phyloP scores from a whole-genome alignment of 768 basidiomycete species.

The Polyporus arcularius region DNA sequence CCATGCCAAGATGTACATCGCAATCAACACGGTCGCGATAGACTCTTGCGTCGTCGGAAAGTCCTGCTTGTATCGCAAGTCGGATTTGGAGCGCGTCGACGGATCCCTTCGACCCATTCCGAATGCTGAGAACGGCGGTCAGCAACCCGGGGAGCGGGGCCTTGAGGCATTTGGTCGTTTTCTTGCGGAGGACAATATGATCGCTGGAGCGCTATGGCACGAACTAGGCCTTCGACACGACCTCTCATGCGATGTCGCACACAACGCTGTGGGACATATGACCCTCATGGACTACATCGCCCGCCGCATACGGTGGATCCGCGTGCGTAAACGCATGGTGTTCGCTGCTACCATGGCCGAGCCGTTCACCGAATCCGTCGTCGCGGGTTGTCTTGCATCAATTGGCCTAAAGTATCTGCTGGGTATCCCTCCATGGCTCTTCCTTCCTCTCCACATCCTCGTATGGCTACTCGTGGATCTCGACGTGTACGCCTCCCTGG shows the following conservation, averaged over 20 bases:
- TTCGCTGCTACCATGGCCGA: conserved; percentile 83
- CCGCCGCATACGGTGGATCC: conserved; percentile 93
- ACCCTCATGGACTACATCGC: conserved; percentile 80
- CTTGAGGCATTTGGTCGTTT: conserved; percentile 83
- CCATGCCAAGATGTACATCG: conserved; percentile 97
- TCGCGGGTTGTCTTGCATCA: conserved; percentile 66
- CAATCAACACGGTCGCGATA: conserved; percentile 83
- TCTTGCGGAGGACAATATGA: conserved; percentile 98
- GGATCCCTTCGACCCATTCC: conserved; percentile 57
- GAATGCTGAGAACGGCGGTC: conserved; percentile 21
- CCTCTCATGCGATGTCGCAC: conserved; percentile 87
- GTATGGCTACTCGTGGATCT: conserved; percentile 81
- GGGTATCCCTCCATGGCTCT: conserved; percentile 53
- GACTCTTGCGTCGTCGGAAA: conserved; percentile 98
- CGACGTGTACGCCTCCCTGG: conserved; percentile 77
- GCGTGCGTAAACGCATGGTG: conserved; percentile 95
- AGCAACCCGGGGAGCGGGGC: conserved; percentile 45
- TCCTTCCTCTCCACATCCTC: conserved; percentile 59
- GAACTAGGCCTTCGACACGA: conserved; percentile 87
- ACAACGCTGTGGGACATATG: conserved; percentile 90
- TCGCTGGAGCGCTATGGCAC: conserved; percentile 90
- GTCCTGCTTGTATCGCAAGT: conserved; percentile 90
- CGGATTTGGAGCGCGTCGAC: conserved; percentile 78
- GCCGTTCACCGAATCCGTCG: conserved; percentile 87
- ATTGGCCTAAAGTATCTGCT: conserved; percentile 53